Base-by-base conservation (phyloP, 2,329 filamentous ascomycete genomes). In the Fusarium buharicum region DNA sequence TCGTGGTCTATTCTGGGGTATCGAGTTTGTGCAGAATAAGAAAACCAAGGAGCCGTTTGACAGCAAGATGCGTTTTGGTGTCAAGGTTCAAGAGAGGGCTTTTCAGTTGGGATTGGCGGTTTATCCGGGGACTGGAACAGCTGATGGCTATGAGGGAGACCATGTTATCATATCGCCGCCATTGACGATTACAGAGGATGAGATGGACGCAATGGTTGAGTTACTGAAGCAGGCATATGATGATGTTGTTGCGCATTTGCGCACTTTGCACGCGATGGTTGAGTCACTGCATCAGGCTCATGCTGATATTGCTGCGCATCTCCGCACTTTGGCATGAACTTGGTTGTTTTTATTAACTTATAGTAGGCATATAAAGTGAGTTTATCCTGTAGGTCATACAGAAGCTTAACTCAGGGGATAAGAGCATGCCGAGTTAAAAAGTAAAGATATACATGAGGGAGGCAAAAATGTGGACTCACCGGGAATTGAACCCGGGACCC, bases 101-200 rank as follows among this genome's bases (percentile, higher is more conserved):
- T 73, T 76, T 18, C 53, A 68, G 11, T 36, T 70, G 13, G 71
- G 73, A 1, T 67, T 83, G n/a, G 73, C 75, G 8, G 70, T 91
- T 3, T 92, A 91, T 70, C 86, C 86, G 2, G 88, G 87, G 0
- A 76, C 77, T 1, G 89, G 89, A 2, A 86, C 86, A 0, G 84
- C 79, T 0, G 86, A 82, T 64, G 81, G 90, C 39, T 79, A 83
- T 3, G 69, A 70, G 2, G 89, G 90, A 6, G 90, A 93, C 70
- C 88, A 91, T 72, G 78, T 92, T 27, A 80, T 93, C 22, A 68
- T 93, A 11, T 84, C 89, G 1, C 90, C 90, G 6, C 82, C 90
- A 1, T 92, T 87, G 74, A 91, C 84, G 39, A 79, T 88, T 18
- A 85, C 81, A 1, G 63, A 69, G 4, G 61, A 61, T 8, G 64